phyloP scores from a whole-genome alignment of 1,284 basidiomycete species.

The Pterulicium gracile region DNA sequence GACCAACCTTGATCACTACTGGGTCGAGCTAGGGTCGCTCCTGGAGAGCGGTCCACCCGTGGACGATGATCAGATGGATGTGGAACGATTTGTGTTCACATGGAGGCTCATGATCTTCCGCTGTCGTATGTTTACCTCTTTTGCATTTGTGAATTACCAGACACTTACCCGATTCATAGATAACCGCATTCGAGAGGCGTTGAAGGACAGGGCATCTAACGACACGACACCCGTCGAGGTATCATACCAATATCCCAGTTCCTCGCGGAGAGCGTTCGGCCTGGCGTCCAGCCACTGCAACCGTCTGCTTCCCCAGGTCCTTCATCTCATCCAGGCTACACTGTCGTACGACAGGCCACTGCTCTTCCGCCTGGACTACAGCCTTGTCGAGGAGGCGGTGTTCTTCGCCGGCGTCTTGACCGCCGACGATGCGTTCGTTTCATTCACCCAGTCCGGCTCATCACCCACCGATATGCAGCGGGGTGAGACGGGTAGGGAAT shows the following conservation, averaged over 20 bases:
- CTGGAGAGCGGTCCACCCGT: slow-evolving; percentile 27
- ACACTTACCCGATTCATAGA: background rate
- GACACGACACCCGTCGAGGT: background rate
- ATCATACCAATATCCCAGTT: background rate
- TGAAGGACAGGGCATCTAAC: background rate
- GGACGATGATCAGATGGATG: slow-evolving; percentile 37
- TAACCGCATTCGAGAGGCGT: background rate
- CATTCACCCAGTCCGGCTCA: background rate
- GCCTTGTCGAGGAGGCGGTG: background rate
- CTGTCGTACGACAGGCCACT: background rate
- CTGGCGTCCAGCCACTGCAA: background rate
- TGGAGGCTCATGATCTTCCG: slow-evolving; percentile 33
- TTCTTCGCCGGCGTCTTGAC: background rate
- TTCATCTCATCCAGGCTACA: background rate
- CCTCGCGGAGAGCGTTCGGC: background rate
- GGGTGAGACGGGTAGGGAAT: background rate
- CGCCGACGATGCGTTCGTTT: background rate
- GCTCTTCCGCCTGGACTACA: background rate
- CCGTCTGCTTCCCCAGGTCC: background rate
- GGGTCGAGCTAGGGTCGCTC: slow-evolving; percentile 70
- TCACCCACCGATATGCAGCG: background rate
- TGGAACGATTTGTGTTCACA: slow-evolving; percentile 52
- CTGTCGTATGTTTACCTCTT: slow-evolving; percentile 23
- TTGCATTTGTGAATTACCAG: background rate
- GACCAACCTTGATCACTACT: slow-evolving; percentile 69